Base-by-base conservation (phyloP, 371 early-diverging fungal genomes). In the Mortierella sp. region DNA sequence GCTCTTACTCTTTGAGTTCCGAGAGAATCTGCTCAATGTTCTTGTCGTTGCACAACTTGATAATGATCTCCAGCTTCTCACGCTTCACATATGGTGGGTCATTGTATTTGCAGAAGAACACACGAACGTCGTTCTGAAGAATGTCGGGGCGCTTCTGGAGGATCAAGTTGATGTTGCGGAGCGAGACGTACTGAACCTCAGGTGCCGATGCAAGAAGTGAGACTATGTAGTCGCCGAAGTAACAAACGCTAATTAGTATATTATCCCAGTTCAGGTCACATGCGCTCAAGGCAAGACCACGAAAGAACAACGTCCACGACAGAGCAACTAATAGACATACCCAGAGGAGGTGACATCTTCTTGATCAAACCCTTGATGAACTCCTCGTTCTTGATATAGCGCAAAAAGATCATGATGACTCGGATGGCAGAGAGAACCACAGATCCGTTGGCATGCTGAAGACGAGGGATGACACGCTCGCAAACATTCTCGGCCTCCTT, bases 81-180 rank as follows among this genome's bases (percentile, higher is more conserved):
- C 97, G 91, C 86, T 99, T 99, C 73, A 99, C 99, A 84, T 98
- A 99, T 80, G 96, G 96, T 28, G 99, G 99, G 89, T 99, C 99
- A 88, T 99, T 97, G 91, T 98, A 99, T 90, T 98, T 99, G 90
- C 98, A 98, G 85, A 99, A 99, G 89, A 99, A 99, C 28, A 98
- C 97, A 45, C 96, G 94, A 80, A 98, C 95, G 88, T 99, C 98
- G 79, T 96, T 94, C 34, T 92, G 93, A 70, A 99, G 89, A 16
- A 98, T 92, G 45, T 97, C 97, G 9, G 98, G 97, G 72, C 96
- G 92, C 87, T 95, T 95, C 89, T 99, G 98, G 47, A 99, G 91
- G 63, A 99, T 96, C n/a, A 99, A 90, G 79, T 95, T 92, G 80
- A 98, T 99, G 89, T 98, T 99, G 63, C 98, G 95, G 77, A 99